Conservation (phyloP, 2,329 filamentous ascomycete species). For the Cladosporium colombiae region DNA sequence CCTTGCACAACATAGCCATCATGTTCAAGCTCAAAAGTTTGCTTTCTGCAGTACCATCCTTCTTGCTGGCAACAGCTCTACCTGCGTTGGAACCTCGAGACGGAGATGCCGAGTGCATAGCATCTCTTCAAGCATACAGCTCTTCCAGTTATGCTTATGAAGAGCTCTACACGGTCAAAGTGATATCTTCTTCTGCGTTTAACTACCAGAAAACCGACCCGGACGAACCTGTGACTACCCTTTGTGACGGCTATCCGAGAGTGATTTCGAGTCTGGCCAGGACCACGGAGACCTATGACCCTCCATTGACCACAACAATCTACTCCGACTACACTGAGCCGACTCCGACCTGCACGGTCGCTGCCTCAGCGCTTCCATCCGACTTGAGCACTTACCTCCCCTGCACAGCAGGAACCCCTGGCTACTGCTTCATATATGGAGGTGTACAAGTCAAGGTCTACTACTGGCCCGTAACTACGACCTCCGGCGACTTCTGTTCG, state of each 20-base stretch:
- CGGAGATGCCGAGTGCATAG: conserved; percentile 8
- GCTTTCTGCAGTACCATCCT: background rate
- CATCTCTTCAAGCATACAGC: background rate
- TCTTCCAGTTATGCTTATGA: conserved; percentile 8
- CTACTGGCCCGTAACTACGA: conserved; percentile 13
- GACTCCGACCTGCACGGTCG: conserved; percentile 14
- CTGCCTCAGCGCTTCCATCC: background rate
- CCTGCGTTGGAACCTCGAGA: conserved; percentile 3
- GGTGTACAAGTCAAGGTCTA: background rate
- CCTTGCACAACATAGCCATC: background rate
- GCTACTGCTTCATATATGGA: conserved; percentile 4
- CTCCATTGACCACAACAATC: background rate
- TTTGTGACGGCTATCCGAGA: conserved; percentile 8
- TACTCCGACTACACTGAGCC: background rate
- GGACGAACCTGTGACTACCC: background rate
- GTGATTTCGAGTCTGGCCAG: background rate
- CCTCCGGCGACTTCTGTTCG: conserved; percentile 13
- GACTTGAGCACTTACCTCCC: background rate
- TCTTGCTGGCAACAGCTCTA: background rate
- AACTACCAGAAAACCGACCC: background rate
- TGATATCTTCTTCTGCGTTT: background rate
- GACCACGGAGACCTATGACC: conserved; percentile 8
- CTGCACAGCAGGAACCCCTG: background rate
- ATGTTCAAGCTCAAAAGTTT: background rate
- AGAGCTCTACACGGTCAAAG: background rate